These are phyloP conservation scores for Alternaria infectoria DNA, from an alignment of 2,329 filamentous ascomycete species.

Conservation along the genomic window DNA sequence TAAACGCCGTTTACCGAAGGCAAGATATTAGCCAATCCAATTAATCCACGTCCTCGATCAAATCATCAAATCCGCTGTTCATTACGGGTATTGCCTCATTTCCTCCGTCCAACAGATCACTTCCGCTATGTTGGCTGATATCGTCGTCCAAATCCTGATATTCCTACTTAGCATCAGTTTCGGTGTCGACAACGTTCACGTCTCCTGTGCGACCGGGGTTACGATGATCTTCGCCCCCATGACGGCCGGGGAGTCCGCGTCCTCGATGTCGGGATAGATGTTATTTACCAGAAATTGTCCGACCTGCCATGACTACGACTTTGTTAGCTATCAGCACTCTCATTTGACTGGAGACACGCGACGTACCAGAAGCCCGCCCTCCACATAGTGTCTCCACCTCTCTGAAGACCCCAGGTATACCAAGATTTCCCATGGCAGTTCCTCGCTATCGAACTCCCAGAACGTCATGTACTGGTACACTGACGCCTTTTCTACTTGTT, in stretches of 20 bases:
- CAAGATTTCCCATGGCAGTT: slow-evolving; percentile 23
- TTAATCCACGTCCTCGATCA: not conserved
- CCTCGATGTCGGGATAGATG: slow-evolving; percentile 14
- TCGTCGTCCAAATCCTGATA: not conserved
- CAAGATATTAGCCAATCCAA: not conserved
- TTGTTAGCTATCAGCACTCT: not conserved
- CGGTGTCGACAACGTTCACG: not conserved
- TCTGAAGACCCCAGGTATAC: slow-evolving; percentile 22
- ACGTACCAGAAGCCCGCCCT: slow-evolving; percentile 14
- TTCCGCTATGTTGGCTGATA: not conserved
- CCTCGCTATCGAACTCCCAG: slow-evolving; percentile 22
- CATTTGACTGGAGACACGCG: too few relatives aligned
- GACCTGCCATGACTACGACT: slow-evolving; percentile 17
- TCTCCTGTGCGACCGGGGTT: slow-evolving; percentile 1
- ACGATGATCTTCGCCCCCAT: slow-evolving; percentile 6
- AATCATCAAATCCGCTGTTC: not conserved
- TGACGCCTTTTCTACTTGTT: not conserved
- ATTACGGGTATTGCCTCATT: not conserved
- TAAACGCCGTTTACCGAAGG: not conserved
- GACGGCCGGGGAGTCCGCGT: slow-evolving; percentile 1
- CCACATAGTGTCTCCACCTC: slow-evolving; percentile 20
- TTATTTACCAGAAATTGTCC: slow-evolving; percentile 17
- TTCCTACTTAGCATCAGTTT: slow-evolving; percentile 5
- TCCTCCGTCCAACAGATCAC: not conserved
- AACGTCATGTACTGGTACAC: slow-evolving; percentile 23